A percentile compares a stretch with the other conserved stretches of the same genome.
These are phyloP conservation scores for Blastobotrys attinorum DNA, from an alignment of 805 yeast genomes.

Conservation along the genomic window DNA sequence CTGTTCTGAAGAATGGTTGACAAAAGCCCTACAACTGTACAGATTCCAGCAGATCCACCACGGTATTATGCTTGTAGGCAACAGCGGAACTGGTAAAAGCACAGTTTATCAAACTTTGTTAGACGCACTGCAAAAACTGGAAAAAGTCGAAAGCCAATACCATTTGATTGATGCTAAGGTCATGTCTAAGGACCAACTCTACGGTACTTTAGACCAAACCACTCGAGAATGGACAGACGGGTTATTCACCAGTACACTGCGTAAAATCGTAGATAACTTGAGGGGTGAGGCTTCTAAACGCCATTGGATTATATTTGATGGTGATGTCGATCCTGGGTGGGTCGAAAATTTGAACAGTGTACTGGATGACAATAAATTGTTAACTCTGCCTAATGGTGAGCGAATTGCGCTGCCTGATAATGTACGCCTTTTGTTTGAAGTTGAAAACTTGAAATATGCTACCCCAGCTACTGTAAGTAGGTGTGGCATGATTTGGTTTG, in stretches of 20 bases:
- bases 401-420: constrained; percentile 59
- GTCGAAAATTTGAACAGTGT: constrained; percentile 86
- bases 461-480: constrained; percentile 91
- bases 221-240: constrained; percentile 95
- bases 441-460: constrained; percentile 52
- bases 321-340: constrained; percentile 92
- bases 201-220: constrained; percentile 62
- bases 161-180: constrained; percentile 70
- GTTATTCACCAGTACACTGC: constrained; percentile 55
- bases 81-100: constrained; percentile 69
- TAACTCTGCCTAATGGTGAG: constrained; percentile 89
- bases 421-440: constrained; percentile 68
- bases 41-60: constrained; percentile 57
- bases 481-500: constrained; percentile 82
- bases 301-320: constrained; percentile 82
- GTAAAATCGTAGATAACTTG: constrained; percentile 47
- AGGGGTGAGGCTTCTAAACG: constrained; percentile 49
- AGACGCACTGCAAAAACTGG: constrained; percentile 33
- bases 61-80: constrained; percentile 78
- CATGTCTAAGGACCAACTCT: constrained; percentile 53
- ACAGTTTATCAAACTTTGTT: constrained; percentile 43
- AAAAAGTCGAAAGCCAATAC: constrained; percentile 32
- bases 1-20: constrained; percentile 37
- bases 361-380: constrained; percentile 72
- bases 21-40: constrained; percentile 52